A percentile compares a stretch with the other conserved stretches of the same genome.
phyloP scores from a whole-genome alignment of 2,329 filamentous ascomycete genomes.

The Colletotrichum trifolii region DNA sequence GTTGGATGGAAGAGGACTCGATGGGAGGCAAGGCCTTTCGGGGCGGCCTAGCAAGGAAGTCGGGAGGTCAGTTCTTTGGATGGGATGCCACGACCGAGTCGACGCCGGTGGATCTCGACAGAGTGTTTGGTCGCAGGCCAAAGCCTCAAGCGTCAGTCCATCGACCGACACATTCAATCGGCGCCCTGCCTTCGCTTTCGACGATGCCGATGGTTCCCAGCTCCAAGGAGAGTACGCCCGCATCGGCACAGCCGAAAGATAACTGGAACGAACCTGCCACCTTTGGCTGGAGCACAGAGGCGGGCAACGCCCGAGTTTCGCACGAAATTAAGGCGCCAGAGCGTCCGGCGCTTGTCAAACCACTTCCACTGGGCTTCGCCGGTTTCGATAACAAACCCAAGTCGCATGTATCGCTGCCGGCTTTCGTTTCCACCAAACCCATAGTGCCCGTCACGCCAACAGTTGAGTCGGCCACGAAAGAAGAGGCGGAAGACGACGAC shows the following conservation, averaged over 20 bases:
- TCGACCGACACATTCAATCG: slow-evolving; percentile 35
- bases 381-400: slow-evolving; percentile 31
- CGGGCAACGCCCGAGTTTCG: neutral
- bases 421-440: slow-evolving; percentile 16
- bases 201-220: slow-evolving; percentile 16
- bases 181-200: slow-evolving; percentile 18
- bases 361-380: slow-evolving; percentile 21
- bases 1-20: slow-evolving; percentile 75
- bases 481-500: slow-evolving; percentile 39
- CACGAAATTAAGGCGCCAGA: neutral
- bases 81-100: slow-evolving; percentile 64
- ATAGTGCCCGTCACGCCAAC: slow-evolving; percentile 8
- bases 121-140: slow-evolving; percentile 53
- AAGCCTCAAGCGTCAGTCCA: slow-evolving; percentile 41
- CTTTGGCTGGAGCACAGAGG: slow-evolving; percentile 46
- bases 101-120: slow-evolving; percentile 60
- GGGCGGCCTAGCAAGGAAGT: slow-evolving; percentile 47
- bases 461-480: slow-evolving; percentile 34
- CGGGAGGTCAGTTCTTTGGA: slow-evolving; percentile 66
- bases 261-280: slow-evolving; percentile 35
- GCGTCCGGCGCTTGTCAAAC: slow-evolving; percentile 3
- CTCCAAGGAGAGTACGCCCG: slow-evolving; percentile 40
- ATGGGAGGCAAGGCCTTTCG: slow-evolving; percentile 62
- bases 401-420: slow-evolving; percentile 29
- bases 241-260: slow-evolving; percentile 28